Conservation (phyloP, 176 grass and related monocot species). For the barley (Hordeum vulgare) region MorexV3_pseudomolecules_assembly NC_058523.1:557755247-557755746, state of each 20-base stretch:
- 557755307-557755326: background rate
- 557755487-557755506: background rate
- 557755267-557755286: too few relatives aligned
- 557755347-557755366: background rate
- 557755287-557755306: too few relatives aligned
- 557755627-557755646: background rate
- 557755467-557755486: background rate
- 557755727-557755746: background rate
- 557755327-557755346: background rate
- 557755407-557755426: background rate
- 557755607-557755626: background rate
- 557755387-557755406: background rate
- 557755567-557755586: background rate
- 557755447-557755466: background rate
- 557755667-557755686: background rate
- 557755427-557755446: background rate
- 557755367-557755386: background rate
- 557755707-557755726: background rate
- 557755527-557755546: background rate
- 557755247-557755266: too few relatives aligned
- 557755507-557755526: background rate
- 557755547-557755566: background rate
- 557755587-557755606: background rate
- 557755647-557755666: background rate
- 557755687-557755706: background rate